phyloP scores from a whole-genome alignment of 139 green algal genomes.

The Pedinophyceae sp. region DNA sequence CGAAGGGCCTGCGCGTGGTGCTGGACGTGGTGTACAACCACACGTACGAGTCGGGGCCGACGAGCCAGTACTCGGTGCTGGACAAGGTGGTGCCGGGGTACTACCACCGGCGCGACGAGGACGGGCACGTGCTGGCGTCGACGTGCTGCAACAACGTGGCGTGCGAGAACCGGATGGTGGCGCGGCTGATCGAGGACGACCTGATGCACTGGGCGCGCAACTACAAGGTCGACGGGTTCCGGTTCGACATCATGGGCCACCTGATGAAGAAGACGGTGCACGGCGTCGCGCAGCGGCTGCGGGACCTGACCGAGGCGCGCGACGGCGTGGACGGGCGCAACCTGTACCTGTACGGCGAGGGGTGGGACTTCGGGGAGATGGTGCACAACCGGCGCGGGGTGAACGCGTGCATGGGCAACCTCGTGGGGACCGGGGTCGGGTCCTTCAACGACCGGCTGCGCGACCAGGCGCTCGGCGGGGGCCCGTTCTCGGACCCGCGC shows the following conservation, averaged over 20 bases:
- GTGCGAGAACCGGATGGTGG: conserved; percentile 72
- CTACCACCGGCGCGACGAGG: conserved; percentile 52
- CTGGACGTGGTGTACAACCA: conserved; percentile 92
- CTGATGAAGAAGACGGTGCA: conserved; percentile 55
- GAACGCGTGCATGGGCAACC: conserved; percentile 69
- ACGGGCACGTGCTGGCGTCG: conserved; percentile 42
- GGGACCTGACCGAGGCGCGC: conserved; percentile 30
- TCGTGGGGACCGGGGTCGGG: conserved; percentile 41
- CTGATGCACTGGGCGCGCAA: conserved; percentile 61
- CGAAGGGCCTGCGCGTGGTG: conserved; percentile 50
- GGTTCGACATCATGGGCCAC: conserved; percentile 84
- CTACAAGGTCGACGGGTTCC: conserved; percentile 67
- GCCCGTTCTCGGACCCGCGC: conserved; percentile 18
- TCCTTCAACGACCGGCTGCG: conserved; percentile 69
- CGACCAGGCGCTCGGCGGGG: not conserved
- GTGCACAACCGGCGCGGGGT: conserved; percentile 46
- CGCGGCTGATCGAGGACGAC: conserved; percentile 69
- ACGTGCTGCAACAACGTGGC: conserved; percentile 82
- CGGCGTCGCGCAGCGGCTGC: conserved; percentile 30
- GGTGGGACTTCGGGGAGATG: conserved; percentile 83
- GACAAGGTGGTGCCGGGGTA: conserved; percentile 89
- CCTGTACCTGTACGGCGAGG: conserved; percentile 81
- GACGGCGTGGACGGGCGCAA: conserved; percentile 44
- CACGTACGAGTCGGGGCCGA: conserved; percentile 35
- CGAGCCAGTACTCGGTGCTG: conserved; percentile 31